Evolutionary conservation across 2,329 filamentous ascomycete genomes (phyloP), one percentile per base, ranked within the genome.

Genomic region (Tolypocladium inflatum): DNA sequence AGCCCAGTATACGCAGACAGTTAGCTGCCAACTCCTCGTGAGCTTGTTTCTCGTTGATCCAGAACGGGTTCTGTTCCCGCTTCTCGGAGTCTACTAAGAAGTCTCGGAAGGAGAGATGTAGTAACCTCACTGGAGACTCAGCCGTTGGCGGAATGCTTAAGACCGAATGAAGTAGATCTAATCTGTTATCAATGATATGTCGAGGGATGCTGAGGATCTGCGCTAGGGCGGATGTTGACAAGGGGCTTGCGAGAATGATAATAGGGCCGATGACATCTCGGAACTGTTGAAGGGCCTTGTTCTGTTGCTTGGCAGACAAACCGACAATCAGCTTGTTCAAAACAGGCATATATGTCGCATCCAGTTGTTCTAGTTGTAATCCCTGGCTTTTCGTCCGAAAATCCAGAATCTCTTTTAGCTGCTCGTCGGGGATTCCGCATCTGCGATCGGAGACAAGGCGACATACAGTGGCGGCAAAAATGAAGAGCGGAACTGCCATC

Each of bases 401-500:
- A 35, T 0, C 5, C 2, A 56, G 43, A 13, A 56, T 19, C 43
- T 38, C 7, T 1, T 41, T 8, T 7, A 56, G 21, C 17, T 38
- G 43, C 10, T 51, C 23, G 2, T 51, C 17, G 0, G 43, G 43
- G 3, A 21, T 39, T 13, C 43, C 61, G 48, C 50, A 55, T 38
- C 45, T 61, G n/a, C 55, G 57, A 54, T 68, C 65, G 2, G 35
- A 55, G 21, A 74, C 59, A 30, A 71, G 69, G 0, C 64, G 66
- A 43, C 64, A 69, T 5, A 66, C 59, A 3, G 71, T 73, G 35
- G 69, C 62, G 1, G 70, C 72, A 54, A 67, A 71, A 54, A 73
- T 72, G 58, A 74, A 74, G 1, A 76, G 60, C 0, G 72, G 71
- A 6, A 63, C 58, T 17, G 72, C 66, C 62, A 68, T 71, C 33